Percentiles rank a stretch among this genome's conserved stretches.
phyloP scores from a whole-genome alignment of 176 grass and related monocot species.

The Lolium rigidum region DNA sequence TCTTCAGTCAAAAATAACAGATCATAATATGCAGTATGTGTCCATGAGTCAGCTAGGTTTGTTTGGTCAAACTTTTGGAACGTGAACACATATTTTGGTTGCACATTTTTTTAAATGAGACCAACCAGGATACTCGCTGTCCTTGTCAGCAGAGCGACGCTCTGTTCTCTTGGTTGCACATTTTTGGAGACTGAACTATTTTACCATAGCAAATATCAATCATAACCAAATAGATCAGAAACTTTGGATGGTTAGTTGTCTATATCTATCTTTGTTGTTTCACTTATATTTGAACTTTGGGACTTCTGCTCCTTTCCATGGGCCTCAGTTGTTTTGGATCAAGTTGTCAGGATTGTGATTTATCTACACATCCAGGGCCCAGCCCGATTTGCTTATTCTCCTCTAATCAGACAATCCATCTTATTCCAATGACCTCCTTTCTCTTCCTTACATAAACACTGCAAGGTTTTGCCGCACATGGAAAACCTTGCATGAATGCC shows the following conservation, averaged over 20 bases:
- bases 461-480: conserved; percentile 16
- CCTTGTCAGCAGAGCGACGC: too few relatives aligned
- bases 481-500: neutral
- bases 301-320: conserved; percentile 14
- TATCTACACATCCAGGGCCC: neutral
- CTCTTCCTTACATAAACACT: neutral
- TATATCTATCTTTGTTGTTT: conserved; percentile 11
- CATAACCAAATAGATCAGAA: neutral
- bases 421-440: neutral
- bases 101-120: neutral
- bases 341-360: conserved; percentile 2
- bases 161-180: neutral
- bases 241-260: neutral
- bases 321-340: conserved; percentile 17
- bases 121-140: too few relatives aligned
- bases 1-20: conserved; percentile 11
- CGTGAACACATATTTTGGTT: conserved; percentile 20
- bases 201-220: conserved; percentile 27
- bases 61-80: conserved; percentile 18
- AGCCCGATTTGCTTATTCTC: conserved; percentile 3
- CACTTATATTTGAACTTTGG: conserved; percentile 6
- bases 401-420: neutral
- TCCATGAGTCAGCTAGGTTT: conserved; percentile 1
- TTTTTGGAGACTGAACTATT: conserved; percentile 27
- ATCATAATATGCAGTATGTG: neutral